Conservation (phyloP, 768 basidiomycete species). For the Tricholoma hemisulphureum region DNA sequence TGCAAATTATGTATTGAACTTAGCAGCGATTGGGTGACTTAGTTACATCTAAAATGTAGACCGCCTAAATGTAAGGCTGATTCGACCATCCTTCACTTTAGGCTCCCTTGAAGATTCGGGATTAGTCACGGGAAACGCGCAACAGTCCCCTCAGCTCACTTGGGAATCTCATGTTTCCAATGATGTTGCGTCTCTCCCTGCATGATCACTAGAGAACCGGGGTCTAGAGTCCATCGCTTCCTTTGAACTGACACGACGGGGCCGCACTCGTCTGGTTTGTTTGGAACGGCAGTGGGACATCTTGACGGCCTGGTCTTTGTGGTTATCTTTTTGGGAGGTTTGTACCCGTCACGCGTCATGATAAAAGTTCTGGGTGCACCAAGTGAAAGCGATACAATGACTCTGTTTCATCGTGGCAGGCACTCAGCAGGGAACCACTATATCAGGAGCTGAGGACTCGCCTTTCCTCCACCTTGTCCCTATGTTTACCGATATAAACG, state of each 20-base stretch:
- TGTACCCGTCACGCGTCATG: constrained; percentile 23
- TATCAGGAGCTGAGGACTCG: not conserved
- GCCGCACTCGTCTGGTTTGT: not conserved
- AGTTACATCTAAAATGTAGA: too few species aligned
- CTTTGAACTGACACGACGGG: not conserved
- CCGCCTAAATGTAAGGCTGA: constrained; percentile 33
- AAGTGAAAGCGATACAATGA: constrained; percentile 31
- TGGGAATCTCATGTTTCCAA: constrained; percentile 35
- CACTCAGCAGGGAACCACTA: not conserved
- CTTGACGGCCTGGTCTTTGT: not conserved
- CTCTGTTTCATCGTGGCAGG: constrained; percentile 19
- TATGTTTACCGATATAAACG: constrained; percentile 32
- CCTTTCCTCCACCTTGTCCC: constrained; percentile 30
- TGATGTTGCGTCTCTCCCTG: constrained; percentile 31
- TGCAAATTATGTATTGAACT: too few species aligned
- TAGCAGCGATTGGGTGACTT: too few species aligned
- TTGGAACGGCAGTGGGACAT: not conserved
- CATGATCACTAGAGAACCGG: constrained; percentile 32
- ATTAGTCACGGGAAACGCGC: not conserved
- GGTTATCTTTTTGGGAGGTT: not conserved
- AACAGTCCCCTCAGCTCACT: constrained; percentile 12
- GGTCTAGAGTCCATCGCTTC: constrained; percentile 24
- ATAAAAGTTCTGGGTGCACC: constrained; percentile 29
- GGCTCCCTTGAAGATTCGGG: constrained; percentile 19
- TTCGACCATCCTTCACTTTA: constrained; percentile 27